Percentiles rank a stretch among this genome's conserved stretches.
These are phyloP conservation scores for Anethum foeniculum DNA, from an alignment of 140 eudicot genomes.

Conservation along the genomic window DNA sequence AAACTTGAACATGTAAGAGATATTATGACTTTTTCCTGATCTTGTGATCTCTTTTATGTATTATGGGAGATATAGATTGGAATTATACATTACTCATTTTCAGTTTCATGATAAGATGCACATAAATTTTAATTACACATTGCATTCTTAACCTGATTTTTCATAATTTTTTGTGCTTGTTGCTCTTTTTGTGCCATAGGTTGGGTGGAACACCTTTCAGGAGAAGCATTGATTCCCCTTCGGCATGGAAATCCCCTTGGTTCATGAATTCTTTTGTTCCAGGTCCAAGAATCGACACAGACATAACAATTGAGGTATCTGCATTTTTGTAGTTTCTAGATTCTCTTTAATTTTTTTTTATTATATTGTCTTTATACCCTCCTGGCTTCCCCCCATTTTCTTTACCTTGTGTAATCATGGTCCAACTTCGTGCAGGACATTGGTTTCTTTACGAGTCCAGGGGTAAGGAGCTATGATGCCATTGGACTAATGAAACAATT, in stretches of 20 bases:
- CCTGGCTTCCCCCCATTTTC: not conserved
- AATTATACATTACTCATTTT: not conserved
- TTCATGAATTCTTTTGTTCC: constrained; percentile 29
- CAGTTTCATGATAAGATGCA: not conserved
- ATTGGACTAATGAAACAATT: constrained; percentile 67
- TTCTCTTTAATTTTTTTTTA: not conserved
- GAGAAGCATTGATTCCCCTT: constrained; percentile 52
- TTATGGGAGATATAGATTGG: not conserved
- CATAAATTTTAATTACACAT: not conserved
- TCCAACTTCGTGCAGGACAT: constrained; percentile 33
- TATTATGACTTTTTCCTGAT: not conserved
- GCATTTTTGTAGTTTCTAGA: not conserved
- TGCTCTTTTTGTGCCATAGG: constrained; percentile 24
- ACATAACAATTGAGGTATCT: constrained; percentile 48
- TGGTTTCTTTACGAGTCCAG: constrained; percentile 40
- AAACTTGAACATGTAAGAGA: constrained; percentile 50
- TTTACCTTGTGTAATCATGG: not conserved
- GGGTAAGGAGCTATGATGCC: constrained; percentile 36
- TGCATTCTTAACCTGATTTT: constrained; percentile 15
- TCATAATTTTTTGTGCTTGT: constrained; percentile 8
- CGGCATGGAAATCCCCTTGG: constrained; percentile 62
- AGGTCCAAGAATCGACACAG: constrained; percentile 41
- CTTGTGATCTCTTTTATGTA: not conserved
- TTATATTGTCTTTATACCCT: not conserved
- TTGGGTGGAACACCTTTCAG: constrained; percentile 50